Evolutionary conservation across 202 grass and related monocot genomes (phyloP).

Genomic region (Bolboschoenoplectus hybrid): DNA sequence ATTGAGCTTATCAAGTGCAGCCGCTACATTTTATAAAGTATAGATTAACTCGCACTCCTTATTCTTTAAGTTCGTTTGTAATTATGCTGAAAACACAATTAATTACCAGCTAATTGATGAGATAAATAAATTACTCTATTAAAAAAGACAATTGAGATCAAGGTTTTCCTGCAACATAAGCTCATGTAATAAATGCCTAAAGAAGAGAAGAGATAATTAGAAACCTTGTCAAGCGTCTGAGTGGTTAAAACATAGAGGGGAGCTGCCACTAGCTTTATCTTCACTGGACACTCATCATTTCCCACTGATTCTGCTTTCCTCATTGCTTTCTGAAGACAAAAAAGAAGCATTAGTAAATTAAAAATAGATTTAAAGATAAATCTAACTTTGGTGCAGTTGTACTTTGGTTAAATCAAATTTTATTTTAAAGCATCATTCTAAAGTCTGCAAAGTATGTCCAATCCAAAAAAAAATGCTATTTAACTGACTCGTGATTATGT

Average conservation of each 20-base stretch:
- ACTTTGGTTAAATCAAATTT: neutral
- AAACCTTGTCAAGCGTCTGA: conserved; percentile 93
- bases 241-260: conserved; percentile 92
- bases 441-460: neutral
- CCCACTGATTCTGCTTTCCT: conserved; percentile 79
- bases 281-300: conserved; percentile 79
- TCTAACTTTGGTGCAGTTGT: too few relatives aligned
- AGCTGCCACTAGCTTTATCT: conserved; percentile 87
- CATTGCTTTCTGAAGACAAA: conserved; percentile 70
- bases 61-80: neutral
- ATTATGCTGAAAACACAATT: neutral
- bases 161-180: neutral
- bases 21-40: neutral
- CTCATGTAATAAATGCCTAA: neutral
- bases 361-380: neutral
- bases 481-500: neutral
- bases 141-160: neutral
- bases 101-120: neutral
- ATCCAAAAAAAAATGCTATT: neutral
- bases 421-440: neutral
- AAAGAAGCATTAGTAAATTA: neutral
- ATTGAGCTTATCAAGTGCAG: neutral
- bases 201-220: conserved; percentile 13
- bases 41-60: neutral
- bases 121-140: neutral